Percentiles rank a stretch among this genome's conserved stretches.
Conservation (phyloP, 164 flowering plant species). For the Malania oleifera region DNA sequence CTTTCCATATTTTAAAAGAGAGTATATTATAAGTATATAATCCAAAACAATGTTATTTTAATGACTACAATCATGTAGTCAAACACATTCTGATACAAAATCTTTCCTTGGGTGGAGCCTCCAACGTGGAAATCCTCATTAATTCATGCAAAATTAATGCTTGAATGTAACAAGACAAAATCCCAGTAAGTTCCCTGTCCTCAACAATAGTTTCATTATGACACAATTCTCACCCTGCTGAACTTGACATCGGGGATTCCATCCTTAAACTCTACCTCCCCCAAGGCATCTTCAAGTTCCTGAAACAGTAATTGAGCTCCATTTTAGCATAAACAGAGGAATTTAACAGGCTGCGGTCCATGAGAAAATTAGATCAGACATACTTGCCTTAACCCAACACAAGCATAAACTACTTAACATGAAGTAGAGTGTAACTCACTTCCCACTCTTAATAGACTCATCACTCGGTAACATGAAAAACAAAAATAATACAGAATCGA, state of each 20-base stretch:
- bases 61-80: no score
- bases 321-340: constrained; percentile 12
- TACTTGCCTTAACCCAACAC: neutral
- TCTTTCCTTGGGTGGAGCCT: no score
- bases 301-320: constrained; percentile 25
- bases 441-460: neutral
- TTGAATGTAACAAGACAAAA: no score
- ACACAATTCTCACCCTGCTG: constrained; percentile 60
- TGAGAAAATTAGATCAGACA: neutral
- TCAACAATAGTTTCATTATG: constrained; percentile 5
- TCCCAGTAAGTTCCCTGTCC: no score
- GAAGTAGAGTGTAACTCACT: neutral
- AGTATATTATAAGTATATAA: no score
- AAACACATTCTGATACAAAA: no score
- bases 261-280: constrained; percentile 66
- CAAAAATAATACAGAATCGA: neutral
- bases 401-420: neutral
- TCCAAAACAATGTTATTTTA: no score
- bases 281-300: constrained; percentile 85
- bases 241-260: constrained; percentile 95
- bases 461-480: neutral
- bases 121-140: no score
- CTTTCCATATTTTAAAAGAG: no score
- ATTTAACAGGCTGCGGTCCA: neutral
- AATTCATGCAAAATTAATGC: no score